phyloP scores from a whole-genome alignment of 2,329 filamentous ascomycete species.

The Penicillium sp. region DNA sequence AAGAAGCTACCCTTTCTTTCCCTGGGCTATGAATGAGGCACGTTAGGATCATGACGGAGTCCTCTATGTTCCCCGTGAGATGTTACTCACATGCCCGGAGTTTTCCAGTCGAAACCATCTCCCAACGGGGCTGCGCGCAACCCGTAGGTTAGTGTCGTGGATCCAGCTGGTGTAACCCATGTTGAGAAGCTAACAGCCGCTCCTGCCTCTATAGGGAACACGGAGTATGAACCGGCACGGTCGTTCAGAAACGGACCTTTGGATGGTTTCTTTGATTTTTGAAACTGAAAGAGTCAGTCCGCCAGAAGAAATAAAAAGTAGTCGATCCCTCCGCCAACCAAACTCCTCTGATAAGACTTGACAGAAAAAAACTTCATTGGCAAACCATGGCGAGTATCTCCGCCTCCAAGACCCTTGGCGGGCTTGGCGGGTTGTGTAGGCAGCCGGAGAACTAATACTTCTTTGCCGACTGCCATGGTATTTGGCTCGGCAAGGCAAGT shows the following conservation, averaged over 20 bases:
- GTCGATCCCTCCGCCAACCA: neutral
- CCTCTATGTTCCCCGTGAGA: neutral
- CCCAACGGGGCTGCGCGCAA: slow-evolving; percentile 67
- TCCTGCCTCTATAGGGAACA: neutral
- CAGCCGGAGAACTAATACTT: neutral
- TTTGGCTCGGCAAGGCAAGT: neutral
- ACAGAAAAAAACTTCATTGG: neutral
- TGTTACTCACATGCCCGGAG: slow-evolving; percentile 70
- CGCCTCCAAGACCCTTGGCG: neutral
- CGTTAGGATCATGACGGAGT: slow-evolving; percentile 5
- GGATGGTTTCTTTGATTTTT: too few species aligned
- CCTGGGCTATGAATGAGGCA: slow-evolving; percentile 51
- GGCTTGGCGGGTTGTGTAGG: neutral
- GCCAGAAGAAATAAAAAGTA: neutral
- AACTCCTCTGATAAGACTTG: neutral
- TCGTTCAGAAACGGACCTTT: neutral
- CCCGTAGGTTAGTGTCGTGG: slow-evolving; percentile 34
- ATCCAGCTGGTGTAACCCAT: slow-evolving; percentile 22
- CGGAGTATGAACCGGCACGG: neutral
- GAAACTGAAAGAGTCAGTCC: neutral
- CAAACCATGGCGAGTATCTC: neutral
- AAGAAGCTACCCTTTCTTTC: slow-evolving; percentile 75
- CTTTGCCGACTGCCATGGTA: neutral
- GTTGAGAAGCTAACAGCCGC: neutral
- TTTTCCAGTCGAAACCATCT: slow-evolving; percentile 78